These are phyloP conservation scores for Epichloe aotearoae DNA, from an alignment of 2,329 filamentous ascomycete species.

Conservation along the genomic window DNA sequence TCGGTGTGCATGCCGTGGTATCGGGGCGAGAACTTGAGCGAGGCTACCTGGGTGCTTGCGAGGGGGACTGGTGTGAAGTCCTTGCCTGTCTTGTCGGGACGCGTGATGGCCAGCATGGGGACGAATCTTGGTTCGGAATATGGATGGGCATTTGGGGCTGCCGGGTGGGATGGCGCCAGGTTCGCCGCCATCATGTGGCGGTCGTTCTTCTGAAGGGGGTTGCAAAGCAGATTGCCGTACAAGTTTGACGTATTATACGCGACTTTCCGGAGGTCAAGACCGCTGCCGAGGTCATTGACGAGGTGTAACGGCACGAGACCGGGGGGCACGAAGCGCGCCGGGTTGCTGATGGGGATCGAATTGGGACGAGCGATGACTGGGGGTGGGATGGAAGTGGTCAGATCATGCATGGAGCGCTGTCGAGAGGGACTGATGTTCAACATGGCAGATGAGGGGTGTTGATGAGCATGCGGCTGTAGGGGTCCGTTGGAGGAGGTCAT, in stretches of 20 bases:
- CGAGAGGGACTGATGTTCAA: neutral
- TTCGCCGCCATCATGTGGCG: too few relatives aligned
- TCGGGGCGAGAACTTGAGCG: constrained; percentile 18
- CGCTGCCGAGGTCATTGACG: neutral
- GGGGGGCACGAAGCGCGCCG: neutral
- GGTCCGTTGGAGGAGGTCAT: neutral
- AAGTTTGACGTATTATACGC: neutral
- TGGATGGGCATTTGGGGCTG: neutral
- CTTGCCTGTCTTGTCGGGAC: constrained; percentile 6
- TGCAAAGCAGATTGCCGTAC: neutral
- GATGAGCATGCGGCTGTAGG: neutral
- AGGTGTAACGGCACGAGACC: neutral
- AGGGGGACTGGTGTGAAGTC: constrained; percentile 4
- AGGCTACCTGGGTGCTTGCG: neutral
- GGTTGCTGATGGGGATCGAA: neutral
- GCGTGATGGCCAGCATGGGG: constrained; percentile 13
- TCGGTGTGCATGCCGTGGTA: constrained; percentile 24
- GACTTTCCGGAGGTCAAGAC: neutral
- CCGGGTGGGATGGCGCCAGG: neutral
- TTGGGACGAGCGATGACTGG: constrained; percentile 1
- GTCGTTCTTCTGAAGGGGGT: too few relatives aligned
- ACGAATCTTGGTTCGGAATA: constrained; percentile 6
- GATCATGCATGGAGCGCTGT: constrained; percentile 4
- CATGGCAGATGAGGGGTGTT: neutral
- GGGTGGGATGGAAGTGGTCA: neutral